These are phyloP conservation scores for Pestalotiopsis sp. DNA, from an alignment of 2,329 filamentous ascomycete genomes.

Conservation along the genomic window DNA sequence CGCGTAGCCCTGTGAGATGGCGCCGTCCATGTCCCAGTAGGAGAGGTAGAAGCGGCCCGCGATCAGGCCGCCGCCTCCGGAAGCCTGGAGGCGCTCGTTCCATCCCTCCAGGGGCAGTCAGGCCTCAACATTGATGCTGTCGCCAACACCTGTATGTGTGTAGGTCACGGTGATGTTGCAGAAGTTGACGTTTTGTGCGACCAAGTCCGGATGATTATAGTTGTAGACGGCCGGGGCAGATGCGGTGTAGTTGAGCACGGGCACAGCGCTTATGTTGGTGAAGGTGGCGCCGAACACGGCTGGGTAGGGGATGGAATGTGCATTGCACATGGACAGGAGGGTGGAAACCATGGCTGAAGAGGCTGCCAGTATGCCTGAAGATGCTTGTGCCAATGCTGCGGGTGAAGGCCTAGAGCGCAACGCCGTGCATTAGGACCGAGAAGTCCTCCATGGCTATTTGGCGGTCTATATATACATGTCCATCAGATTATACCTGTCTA, in stretches of 20 bases:
- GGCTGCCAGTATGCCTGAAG: not conserved
- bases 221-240: not conserved
- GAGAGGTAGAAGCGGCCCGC: slow-evolving; percentile 25
- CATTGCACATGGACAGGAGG: not conserved
- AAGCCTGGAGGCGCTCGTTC: slow-evolving; percentile 31
- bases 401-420: not conserved
- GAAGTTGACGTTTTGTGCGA: not conserved
- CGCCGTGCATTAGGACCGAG: not conserved
- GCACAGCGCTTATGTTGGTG: not conserved
- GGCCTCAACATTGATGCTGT: not conserved
- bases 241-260: not conserved
- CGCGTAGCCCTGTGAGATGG: slow-evolving; percentile 28
- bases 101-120: slow-evolving; percentile 18
- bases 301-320: not conserved
- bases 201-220: not conserved
- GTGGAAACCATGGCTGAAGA: not conserved
- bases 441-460: not conserved
- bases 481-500: too few species aligned
- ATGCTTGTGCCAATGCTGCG: too few species aligned
- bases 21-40: slow-evolving; percentile 21
- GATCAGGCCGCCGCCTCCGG: slow-evolving; percentile 33
- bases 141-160: not conserved
- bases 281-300: not conserved
- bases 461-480: not conserved
- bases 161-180: slow-evolving; percentile 6